Percentiles rank a stretch among this genome's conserved stretches.
Conservation (phyloP, 1,284 basidiomycete species). For the Austroboletus niveus region DNA sequence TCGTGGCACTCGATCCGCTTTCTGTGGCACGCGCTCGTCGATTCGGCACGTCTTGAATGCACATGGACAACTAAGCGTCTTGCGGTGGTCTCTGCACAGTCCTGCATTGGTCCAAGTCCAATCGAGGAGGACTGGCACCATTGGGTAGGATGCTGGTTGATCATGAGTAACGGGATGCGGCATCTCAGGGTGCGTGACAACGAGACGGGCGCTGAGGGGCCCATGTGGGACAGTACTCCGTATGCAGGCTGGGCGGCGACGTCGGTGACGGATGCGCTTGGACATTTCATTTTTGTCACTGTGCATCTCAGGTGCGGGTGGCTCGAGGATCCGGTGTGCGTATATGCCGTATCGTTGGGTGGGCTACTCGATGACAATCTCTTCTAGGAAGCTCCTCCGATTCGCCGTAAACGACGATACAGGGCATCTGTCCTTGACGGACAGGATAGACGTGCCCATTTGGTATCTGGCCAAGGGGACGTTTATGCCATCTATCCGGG, state of each 20-base stretch:
- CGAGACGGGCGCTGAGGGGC: constrained; percentile 12
- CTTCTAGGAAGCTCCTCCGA: constrained; percentile 16
- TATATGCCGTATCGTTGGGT: neutral
- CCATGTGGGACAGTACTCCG: constrained; percentile 16
- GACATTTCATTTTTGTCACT: constrained; percentile 16
- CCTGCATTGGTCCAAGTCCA: constrained; percentile 5
- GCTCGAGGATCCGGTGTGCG: constrained; percentile 19
- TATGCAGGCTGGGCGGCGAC: constrained; percentile 11
- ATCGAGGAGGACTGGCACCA: constrained; percentile 6
- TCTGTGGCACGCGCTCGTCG: constrained; percentile 15
- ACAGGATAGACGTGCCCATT: constrained; percentile 14
- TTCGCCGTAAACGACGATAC: constrained; percentile 20
- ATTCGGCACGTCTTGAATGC: constrained; percentile 17
- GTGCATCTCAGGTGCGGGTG: constrained; percentile 13
- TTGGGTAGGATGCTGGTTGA: constrained; percentile 19
- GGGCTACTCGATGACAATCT: neutral
- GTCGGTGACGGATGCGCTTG: constrained; percentile 11
- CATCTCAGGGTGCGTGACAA: constrained; percentile 11
- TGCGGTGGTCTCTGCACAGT: constrained; percentile 3
- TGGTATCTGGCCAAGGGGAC: constrained; percentile 9
- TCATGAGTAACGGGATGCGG: constrained; percentile 14
- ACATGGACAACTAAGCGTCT: constrained; percentile 15
- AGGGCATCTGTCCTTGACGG: constrained; percentile 9
- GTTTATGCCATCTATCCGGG: constrained; percentile 10
- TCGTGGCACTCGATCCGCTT: constrained; percentile 17